Percentiles rank a stretch among this genome's conserved stretches.
These are phyloP conservation scores for Zygotorulaspora mrakii DNA, from an alignment of 1,139 yeast genomes.

Conservation along the genomic window DNA sequence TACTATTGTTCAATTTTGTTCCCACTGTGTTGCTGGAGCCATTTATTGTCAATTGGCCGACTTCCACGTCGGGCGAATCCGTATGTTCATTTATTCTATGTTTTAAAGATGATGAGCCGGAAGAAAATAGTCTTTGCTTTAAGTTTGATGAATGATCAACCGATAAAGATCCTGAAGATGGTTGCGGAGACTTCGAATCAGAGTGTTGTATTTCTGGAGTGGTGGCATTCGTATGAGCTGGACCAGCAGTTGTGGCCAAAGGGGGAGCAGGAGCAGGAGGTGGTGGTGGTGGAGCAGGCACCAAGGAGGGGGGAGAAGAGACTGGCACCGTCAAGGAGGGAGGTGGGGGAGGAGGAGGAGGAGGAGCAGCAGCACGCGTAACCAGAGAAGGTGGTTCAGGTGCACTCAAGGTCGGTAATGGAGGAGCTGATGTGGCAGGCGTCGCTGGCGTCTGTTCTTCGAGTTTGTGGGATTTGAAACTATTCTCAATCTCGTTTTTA, in stretches of 20 bases:
- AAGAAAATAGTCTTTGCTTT: constrained; percentile 35
- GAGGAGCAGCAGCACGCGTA: constrained; percentile 23
- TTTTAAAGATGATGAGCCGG: constrained; percentile 23
- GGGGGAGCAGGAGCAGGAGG: constrained; percentile 16
- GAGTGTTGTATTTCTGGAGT: constrained; percentile 5
- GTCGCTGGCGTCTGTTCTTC: constrained; percentile 24
- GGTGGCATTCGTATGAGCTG: background rate
- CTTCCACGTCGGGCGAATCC: constrained; percentile 38
- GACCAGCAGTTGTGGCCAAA: constrained; percentile 14
- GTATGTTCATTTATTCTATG: constrained; percentile 22
- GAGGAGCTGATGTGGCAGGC: constrained; percentile 22
- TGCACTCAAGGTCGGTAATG: constrained; percentile 21
- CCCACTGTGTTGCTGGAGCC: constrained; percentile 39
- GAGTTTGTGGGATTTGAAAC: constrained; percentile 28
- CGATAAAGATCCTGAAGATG: constrained; percentile 24
- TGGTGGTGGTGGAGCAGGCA: constrained; percentile 14
- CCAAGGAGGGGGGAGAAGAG: constrained; percentile 21
- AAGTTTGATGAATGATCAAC: constrained; percentile 25
- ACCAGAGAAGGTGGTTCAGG: constrained; percentile 12
- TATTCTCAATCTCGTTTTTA: constrained; percentile 19
- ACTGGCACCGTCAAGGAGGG: constrained; percentile 15
- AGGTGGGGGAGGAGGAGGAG: constrained; percentile 22
- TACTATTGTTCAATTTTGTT: constrained; percentile 42
- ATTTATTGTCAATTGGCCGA: constrained; percentile 34
- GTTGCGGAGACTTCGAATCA: too few relatives aligned